Percentiles rank a stretch among this genome's conserved stretches.
These are phyloP conservation scores for Ascochyta koolunga DNA, from an alignment of 2,329 filamentous ascomycete genomes.

Conservation along the genomic window DNA sequence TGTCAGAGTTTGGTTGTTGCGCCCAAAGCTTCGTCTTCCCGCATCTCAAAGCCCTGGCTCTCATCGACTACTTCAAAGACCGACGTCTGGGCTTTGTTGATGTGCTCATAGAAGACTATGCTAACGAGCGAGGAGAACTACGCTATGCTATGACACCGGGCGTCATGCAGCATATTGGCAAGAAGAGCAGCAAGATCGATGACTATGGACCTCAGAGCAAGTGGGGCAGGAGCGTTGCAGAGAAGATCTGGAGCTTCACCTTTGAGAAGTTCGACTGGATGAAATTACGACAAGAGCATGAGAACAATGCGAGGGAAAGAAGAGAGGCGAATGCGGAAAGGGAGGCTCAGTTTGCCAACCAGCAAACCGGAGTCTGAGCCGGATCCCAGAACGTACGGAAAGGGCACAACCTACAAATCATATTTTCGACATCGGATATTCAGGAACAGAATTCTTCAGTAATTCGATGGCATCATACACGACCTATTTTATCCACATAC, in stretches of 20 bases:
- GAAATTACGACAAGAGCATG: conserved; percentile 38
- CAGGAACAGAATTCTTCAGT: no score
- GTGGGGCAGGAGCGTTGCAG: conserved; percentile 38
- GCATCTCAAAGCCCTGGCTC: conserved; percentile 33
- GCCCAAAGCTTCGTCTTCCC: conserved; percentile 54
- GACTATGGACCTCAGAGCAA: conserved; percentile 33
- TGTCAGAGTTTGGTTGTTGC: conserved; percentile 53
- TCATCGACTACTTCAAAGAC: conserved; percentile 42
- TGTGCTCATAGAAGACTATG: conserved; percentile 51
- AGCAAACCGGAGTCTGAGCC: conserved; percentile 10
- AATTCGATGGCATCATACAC: no score
- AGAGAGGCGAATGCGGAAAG: conserved; percentile 7
- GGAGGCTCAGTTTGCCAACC: conserved; percentile 8
- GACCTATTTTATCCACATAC: no score
- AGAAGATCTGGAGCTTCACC: conserved; percentile 50
- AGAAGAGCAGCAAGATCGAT: conserved; percentile 48
- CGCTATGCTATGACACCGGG: conserved; percentile 53
- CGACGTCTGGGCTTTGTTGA: conserved; percentile 48
- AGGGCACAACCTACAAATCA: no score
- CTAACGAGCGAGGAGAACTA: conserved; percentile 45
- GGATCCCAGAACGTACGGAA: no score
- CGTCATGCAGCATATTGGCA: conserved; percentile 54
- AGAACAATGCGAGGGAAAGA: conserved; percentile 12
- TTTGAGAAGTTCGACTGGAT: conserved; percentile 45
- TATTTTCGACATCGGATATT: no score